Evolutionary conservation across 805 yeast genomes (phyloP).

Genomic region (Suhomyces xylopsoci): DNA sequence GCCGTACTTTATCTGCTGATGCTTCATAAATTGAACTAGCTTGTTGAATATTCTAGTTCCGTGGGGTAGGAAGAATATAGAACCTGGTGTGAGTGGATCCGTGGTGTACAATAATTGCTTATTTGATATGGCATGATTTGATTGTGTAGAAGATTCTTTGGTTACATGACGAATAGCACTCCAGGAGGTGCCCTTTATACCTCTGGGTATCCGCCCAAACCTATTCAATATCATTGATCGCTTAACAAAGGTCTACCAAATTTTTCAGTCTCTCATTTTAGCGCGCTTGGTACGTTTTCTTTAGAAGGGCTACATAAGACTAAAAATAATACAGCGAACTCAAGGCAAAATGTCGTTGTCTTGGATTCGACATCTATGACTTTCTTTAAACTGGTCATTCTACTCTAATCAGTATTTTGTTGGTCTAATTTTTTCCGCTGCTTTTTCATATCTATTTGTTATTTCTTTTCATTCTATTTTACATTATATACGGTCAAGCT

Average conservation of each 20-base stretch:
- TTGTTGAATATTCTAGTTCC: conserved; percentile 86
- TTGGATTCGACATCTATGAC: not conserved
- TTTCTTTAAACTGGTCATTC: not conserved
- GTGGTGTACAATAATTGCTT: conserved; percentile 76
- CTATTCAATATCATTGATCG: not conserved
- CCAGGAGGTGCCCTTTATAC: not conserved
- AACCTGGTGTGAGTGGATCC: conserved; percentile 85
- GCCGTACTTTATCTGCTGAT: conserved; percentile 76
- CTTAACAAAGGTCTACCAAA: not conserved
- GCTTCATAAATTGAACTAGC: conserved; percentile 76
- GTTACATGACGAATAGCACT: not conserved
- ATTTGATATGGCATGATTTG: conserved; percentile 48
- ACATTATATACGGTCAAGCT: not conserved
- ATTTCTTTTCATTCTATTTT: not conserved
- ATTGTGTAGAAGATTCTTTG: conserved; percentile 30
- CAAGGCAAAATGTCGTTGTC: not conserved
- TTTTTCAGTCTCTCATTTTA: not conserved
- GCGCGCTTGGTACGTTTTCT: not conserved
- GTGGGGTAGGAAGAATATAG: conserved; percentile 87
- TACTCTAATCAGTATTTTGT: not conserved
- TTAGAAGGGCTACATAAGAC: not conserved
- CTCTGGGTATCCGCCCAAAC: not conserved
- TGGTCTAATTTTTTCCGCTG: not conserved
- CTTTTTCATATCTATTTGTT: not conserved
- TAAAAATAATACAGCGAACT: not conserved